Evolutionary conservation across 805 yeast species (phyloP).

Genomic region (Hanseniaspora vineae): DNA sequence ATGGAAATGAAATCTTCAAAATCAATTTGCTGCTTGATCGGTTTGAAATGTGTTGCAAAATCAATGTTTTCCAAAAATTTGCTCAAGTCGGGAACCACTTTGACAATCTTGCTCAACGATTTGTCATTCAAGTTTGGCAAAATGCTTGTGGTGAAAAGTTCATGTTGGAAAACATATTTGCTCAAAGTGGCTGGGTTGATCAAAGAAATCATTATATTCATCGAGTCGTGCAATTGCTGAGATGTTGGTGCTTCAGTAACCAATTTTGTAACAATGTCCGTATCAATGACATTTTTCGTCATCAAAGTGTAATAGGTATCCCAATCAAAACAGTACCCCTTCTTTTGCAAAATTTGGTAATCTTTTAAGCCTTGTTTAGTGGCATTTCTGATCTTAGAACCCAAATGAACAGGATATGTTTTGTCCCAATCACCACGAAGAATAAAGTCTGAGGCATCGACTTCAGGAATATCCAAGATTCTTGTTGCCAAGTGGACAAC

Average conservation of each 20-base stretch:
- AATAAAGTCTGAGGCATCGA: constrained; percentile 12
- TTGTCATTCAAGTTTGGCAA: constrained; percentile 14
- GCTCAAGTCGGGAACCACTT: constrained; percentile 5
- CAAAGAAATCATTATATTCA: constrained; percentile 11
- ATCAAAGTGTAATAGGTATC: constrained; percentile 21
- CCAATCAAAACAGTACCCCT: constrained; percentile 22
- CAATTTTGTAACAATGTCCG: constrained; percentile 10
- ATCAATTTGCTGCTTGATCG: constrained; percentile 19
- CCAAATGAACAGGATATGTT: constrained; percentile 19
- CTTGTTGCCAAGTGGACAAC: constrained; percentile 19
- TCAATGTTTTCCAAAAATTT: constrained; percentile 11
- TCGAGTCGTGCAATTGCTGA: constrained; percentile 11
- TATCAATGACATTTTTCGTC: constrained; percentile 9
- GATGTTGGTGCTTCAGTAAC: constrained; percentile 11
- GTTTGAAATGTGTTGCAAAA: constrained; percentile 18
- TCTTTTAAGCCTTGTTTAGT: constrained; percentile 16
- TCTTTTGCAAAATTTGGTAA: constrained; percentile 12
- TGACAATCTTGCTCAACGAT: constrained; percentile 14
- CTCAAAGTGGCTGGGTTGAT: constrained; percentile 8
- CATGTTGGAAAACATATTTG: constrained; percentile 8
- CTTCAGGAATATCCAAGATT: constrained; percentile 14
- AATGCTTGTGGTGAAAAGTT: constrained; percentile 8
- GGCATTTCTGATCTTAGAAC: constrained; percentile 16
- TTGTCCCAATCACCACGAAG: constrained; percentile 25
- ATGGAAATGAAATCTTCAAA: constrained; percentile 13